Evolutionary conservation across 768 basidiomycete species (phyloP).

Genomic region (Lanmaoa pseudosensibilis): DNA sequence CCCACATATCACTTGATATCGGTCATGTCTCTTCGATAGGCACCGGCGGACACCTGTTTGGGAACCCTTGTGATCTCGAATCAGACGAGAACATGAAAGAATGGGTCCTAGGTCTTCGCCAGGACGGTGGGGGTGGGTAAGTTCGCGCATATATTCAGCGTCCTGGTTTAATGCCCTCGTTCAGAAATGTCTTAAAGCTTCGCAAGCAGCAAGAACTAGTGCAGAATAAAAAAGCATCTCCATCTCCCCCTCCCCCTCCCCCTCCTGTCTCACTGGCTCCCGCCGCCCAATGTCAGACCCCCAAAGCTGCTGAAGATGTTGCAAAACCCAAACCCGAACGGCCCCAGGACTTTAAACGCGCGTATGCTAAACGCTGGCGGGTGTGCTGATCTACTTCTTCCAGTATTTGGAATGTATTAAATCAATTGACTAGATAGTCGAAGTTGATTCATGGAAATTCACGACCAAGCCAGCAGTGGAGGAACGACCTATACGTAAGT

Average conservation of each 20-base stretch:
- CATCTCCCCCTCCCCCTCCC: conserved; percentile 2
- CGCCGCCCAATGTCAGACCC: background rate
- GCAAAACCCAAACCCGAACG: conserved; percentile 7
- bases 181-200: conserved; percentile 48
- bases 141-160: conserved; percentile 23
- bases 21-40: conserved; percentile 44
- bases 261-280: conserved; percentile 1
- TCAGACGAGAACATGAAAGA: conserved; percentile 38
- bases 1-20: conserved; percentile 57
- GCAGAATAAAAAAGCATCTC: conserved; percentile 7
- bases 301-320: background rate
- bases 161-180: background rate
- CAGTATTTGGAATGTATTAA: background rate
- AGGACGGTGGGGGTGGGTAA: conserved; percentile 62
- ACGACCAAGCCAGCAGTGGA: conserved; percentile 7
- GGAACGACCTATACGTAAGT: conserved; percentile 12
- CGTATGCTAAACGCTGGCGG: conserved; percentile 29
- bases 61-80: conserved; percentile 50
- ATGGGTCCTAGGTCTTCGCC: conserved; percentile 59
- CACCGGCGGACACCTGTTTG: conserved; percentile 43
- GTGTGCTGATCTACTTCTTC: conserved; percentile 7
- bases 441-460: conserved; percentile 17
- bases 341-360: conserved; percentile 11
- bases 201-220: conserved; percentile 35
- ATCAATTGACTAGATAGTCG: conserved; percentile 9